A percentile compares a stretch with the other conserved stretches of the same genome.
These are phyloP conservation scores for Paraglomus occultum DNA, from an alignment of 192 early-diverging fungal genomes.

Conservation along the genomic window DNA sequence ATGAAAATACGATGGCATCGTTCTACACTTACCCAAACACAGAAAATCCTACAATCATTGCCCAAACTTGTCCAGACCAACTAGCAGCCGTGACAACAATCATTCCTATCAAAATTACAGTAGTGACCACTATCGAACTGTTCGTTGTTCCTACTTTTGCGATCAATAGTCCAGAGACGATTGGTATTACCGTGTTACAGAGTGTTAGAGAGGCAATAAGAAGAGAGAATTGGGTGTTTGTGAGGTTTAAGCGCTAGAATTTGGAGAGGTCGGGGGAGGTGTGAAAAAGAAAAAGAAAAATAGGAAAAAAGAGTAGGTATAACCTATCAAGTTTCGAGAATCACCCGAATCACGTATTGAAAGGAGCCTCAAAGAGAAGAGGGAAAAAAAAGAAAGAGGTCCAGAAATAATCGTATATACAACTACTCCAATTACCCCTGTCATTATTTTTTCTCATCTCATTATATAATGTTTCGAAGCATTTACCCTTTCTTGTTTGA, in stretches of 20 bases:
- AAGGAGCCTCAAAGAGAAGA: slow-evolving; percentile 47
- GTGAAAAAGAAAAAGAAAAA: background rate
- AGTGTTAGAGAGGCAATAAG: slow-evolving; percentile 43
- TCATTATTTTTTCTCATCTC: slow-evolving; percentile 59
- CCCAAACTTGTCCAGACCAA: slow-evolving; percentile 40
- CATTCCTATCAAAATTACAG: slow-evolving; percentile 40
- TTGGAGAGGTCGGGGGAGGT: slow-evolving; percentile 1
- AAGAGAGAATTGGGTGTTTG: slow-evolving; percentile 47
- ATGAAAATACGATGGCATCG: background rate
- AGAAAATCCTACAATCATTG: slow-evolving; percentile 43
- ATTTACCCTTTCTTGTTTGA: background rate
- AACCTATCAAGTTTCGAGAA: background rate
- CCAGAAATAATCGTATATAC: slow-evolving; percentile 48
- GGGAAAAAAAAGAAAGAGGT: slow-evolving; percentile 51
- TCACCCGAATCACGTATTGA: background rate
- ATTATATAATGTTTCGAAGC: slow-evolving; percentile 51
- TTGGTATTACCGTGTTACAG: slow-evolving; percentile 42
- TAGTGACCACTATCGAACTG: slow-evolving; percentile 44
- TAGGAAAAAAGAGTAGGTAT: background rate
- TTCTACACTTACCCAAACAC: slow-evolving; percentile 41
- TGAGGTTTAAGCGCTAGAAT: slow-evolving; percentile 39
- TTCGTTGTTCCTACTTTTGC: slow-evolving; percentile 45
- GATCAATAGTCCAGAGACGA: slow-evolving; percentile 43
- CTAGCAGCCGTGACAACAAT: slow-evolving; percentile 35
- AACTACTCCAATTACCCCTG: slow-evolving; percentile 59